phyloP scores from a whole-genome alignment of 2,329 filamentous ascomycete genomes.

The Didymella segeticola region DNA sequence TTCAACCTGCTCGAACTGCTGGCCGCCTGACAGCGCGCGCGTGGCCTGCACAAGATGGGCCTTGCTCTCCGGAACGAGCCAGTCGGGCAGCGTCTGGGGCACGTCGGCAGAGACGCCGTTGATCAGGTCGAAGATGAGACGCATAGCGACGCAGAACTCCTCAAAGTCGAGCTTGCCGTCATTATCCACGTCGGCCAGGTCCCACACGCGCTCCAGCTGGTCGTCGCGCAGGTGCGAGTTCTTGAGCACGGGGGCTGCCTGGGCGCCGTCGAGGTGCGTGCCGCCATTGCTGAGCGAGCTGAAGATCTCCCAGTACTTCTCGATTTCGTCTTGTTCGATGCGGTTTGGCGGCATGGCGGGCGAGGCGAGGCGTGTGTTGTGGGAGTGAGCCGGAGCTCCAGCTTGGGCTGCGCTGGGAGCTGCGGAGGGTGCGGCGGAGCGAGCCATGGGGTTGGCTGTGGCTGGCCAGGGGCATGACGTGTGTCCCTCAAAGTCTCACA shows the following conservation, averaged over 20 bases:
- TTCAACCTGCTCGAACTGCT: slow-evolving; percentile 84
- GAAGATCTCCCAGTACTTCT: slow-evolving; percentile 83
- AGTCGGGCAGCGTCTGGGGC: slow-evolving; percentile 85
- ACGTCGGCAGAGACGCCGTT: slow-evolving; percentile 88
- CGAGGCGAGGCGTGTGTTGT: not conserved
- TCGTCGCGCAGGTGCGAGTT: slow-evolving; percentile 75
- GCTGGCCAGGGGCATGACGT: slow-evolving; percentile 8
- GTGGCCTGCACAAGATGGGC: slow-evolving; percentile 51
- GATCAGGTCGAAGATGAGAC: slow-evolving; percentile 94
- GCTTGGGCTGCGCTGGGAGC: slow-evolving; percentile 4
- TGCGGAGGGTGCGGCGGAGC: slow-evolving; percentile 6
- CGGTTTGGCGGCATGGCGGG: slow-evolving; percentile 54
- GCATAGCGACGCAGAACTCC: slow-evolving; percentile 99
- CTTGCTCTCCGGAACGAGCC: slow-evolving; percentile 89
- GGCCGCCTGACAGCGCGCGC: slow-evolving; percentile 67
- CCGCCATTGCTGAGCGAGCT: slow-evolving; percentile 69
- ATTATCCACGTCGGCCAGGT: slow-evolving; percentile 94
- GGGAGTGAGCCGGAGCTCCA: not conserved
- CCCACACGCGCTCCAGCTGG: slow-evolving; percentile 97
- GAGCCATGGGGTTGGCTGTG: not conserved
- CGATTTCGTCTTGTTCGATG: slow-evolving; percentile 76
- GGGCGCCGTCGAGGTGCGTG: slow-evolving; percentile 69
- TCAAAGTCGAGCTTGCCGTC: slow-evolving; percentile 98
- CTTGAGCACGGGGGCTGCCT: slow-evolving; percentile 75
- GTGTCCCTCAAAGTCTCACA: too few species aligned